Conservation (phyloP, 2,329 filamentous ascomycete genomes). For the Nothopassalora personata region DNA sequence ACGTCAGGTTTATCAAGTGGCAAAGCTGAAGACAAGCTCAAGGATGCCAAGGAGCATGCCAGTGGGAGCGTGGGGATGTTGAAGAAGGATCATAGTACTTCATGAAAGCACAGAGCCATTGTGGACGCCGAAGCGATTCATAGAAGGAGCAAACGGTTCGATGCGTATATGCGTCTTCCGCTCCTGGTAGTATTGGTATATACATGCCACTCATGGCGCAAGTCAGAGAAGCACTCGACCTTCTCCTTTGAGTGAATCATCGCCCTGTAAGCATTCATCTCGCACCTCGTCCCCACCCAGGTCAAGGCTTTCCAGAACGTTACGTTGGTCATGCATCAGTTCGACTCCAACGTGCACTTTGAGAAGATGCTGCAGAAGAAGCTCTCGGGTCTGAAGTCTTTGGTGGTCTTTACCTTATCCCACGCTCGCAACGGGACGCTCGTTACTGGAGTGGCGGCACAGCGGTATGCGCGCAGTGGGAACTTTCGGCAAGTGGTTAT, state of each 20-base stretch:
- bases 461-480: not conserved
- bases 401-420: not conserved
- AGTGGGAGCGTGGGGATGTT: slow-evolving; percentile 10
- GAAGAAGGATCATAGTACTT: slow-evolving; percentile 5
- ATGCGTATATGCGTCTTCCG: not conserved
- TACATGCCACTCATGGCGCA: too few species aligned
- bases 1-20: slow-evolving; percentile 42
- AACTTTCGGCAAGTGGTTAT: not conserved
- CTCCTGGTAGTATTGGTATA: too few species aligned
- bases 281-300: not conserved
- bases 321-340: not conserved
- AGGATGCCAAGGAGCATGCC: slow-evolving; percentile 17
- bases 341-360: not conserved
- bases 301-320: not conserved
- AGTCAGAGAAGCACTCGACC: not conserved
- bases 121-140: not conserved
- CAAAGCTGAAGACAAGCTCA: slow-evolving; percentile 36
- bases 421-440: not conserved
- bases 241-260: not conserved
- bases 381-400: not conserved
- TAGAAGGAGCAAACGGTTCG: not conserved
- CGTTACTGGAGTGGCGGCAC: not conserved
- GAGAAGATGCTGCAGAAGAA: not conserved
- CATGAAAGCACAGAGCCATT: not conserved
- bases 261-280: not conserved